Conservation (phyloP, 352 stramenopile species). For the Globisporangium spiculum region DNA sequence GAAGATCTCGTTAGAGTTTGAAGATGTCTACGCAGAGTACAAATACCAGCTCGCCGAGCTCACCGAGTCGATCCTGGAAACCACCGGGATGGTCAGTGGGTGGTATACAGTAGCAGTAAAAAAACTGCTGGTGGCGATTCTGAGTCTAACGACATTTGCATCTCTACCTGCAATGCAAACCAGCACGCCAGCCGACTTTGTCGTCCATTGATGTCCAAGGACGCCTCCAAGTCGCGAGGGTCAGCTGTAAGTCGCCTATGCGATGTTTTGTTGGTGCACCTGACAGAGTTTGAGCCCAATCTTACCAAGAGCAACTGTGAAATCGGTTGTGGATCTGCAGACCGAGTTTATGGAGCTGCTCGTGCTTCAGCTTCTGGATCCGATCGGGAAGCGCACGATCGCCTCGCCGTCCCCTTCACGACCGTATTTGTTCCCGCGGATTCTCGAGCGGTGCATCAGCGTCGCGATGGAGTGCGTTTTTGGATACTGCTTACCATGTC, state of each 20-base stretch:
- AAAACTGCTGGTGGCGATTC: not conserved
- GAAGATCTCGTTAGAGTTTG: slow-evolving; percentile 55
- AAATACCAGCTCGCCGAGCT: slow-evolving; percentile 54
- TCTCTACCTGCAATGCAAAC: not conserved
- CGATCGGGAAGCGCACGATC: slow-evolving; percentile 41
- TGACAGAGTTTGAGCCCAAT: not conserved
- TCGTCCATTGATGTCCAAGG: slow-evolving; percentile 7
- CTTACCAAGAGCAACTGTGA: not conserved
- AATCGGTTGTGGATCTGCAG: slow-evolving; percentile 17
- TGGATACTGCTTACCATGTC: not conserved
- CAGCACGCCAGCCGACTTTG: slow-evolving; percentile 16
- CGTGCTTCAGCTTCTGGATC: slow-evolving; percentile 44
- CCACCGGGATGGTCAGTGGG: slow-evolving; percentile 30
- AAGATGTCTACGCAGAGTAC: slow-evolving; percentile 38
- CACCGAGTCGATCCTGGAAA: slow-evolving; percentile 53
- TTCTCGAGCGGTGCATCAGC: slow-evolving; percentile 56
- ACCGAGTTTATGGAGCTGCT: slow-evolving; percentile 53
- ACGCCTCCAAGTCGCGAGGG: slow-evolving; percentile 14
- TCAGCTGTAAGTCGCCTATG: slow-evolving; percentile 10
- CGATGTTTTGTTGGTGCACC: not conserved
- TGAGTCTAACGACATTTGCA: not conserved
- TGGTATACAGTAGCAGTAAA: not conserved
- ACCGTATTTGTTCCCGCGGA: slow-evolving; percentile 41
- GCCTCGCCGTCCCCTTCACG: slow-evolving; percentile 36
- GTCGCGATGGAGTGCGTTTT: slow-evolving; percentile 49